A percentile compares a stretch with the other conserved stretches of the same genome.
Evolutionary conservation across 1,139 yeast species (phyloP).

Genomic region (Pichia sp.): DNA sequence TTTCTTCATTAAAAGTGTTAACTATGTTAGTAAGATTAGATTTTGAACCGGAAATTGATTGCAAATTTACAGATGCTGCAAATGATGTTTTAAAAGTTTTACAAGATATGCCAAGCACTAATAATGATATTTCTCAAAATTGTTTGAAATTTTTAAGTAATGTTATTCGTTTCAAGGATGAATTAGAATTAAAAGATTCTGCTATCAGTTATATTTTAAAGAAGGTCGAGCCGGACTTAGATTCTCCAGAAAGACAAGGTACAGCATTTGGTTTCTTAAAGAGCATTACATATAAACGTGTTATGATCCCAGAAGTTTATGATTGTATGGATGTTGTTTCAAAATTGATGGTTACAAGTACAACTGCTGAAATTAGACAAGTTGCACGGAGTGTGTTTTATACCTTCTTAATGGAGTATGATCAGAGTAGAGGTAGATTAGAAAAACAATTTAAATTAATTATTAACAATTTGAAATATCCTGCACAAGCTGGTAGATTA

Average conservation of each 20-base stretch:
- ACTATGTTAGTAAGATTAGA: constrained; percentile 56
- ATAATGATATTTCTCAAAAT: constrained; percentile 76
- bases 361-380: constrained; percentile 75
- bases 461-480: constrained; percentile 79
- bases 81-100: constrained; percentile 61
- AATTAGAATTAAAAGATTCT: constrained; percentile 59
- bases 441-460: constrained; percentile 79
- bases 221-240: constrained; percentile 81
- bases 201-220: constrained; percentile 71
- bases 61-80: constrained; percentile 51
- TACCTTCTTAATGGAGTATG: constrained; percentile 88
- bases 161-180: constrained; percentile 62
- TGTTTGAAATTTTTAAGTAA: constrained; percentile 70
- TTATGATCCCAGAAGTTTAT: constrained; percentile 81
- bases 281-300: constrained; percentile 64
- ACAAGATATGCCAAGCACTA: constrained; percentile 72
- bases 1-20: constrained; percentile 62
- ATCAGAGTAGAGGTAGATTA: constrained; percentile 82
- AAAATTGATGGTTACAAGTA: constrained; percentile 85
- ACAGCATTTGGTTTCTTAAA: constrained; percentile 79
- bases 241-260: constrained; percentile 86
- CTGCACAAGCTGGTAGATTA: constrained; percentile 80
- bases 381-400: constrained; percentile 79
- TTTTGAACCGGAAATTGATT: constrained; percentile 50
- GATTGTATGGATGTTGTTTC: constrained; percentile 82